Base-by-base conservation (phyloP, 176 grass and related monocot genomes). In the Lolium perenne region DNA sequence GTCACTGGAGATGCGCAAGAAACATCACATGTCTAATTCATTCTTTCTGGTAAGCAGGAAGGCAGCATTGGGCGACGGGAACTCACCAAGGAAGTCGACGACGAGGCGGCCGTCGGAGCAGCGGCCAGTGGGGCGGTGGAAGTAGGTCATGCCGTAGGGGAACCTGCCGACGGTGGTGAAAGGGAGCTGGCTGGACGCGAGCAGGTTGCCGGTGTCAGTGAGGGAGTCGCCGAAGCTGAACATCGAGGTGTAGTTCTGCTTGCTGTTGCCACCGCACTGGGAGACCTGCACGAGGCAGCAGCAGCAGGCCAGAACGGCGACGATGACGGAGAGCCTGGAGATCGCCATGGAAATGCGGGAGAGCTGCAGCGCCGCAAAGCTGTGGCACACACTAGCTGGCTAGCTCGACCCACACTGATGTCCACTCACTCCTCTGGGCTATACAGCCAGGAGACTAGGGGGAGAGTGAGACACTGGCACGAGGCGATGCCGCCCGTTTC, bases 81-180 rank as follows among this genome's bases (percentile, higher is more conserved):
- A 50, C 74, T 17, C 76, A 95, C 95, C 95, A 3, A 97, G 67
- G 70, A 97, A 97, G 79, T 97, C 93, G 63, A 95, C 82, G 90
- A 97, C 89, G 43, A 97, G 86, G 74, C 95, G 93, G 4, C 93
- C 95, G 51, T 97, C 87, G 84, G 95, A 97, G 84, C 93, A 95
- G 10, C 93, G 92, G 38, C 95, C 95, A 50, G 93, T 95, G 58
- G 95, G 78, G 59, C 86, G 82, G 80, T 92, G 87, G 85, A 97
- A 98, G 89, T 91, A 95, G 22, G 93, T 98, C 67, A 98, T 98
- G 90, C 96, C 96, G 20, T 98, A 98, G 47, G 93, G 96, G 68
- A 87, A 88, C 15, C 60, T 74, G 77, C 89, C 92, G 82, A 94
- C 88, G 48, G 87, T 90, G 60, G 38, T 65, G 89, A 92, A 91